Conservation (phyloP, 495 filamentous ascomycete genomes). For the Xylaria bambusicola region DNA sequence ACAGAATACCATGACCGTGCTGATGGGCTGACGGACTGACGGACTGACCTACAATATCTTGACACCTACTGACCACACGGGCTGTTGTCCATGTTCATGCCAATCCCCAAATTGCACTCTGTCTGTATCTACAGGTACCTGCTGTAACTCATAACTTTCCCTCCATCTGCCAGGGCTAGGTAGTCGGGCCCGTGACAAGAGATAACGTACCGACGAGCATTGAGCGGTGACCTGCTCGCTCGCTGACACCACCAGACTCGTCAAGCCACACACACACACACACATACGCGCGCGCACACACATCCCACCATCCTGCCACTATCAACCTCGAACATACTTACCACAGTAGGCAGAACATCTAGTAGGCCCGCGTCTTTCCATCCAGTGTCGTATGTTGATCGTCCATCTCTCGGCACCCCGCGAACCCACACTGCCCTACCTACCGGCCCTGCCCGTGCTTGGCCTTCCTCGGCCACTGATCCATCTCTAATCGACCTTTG, state of each 20-base stretch:
- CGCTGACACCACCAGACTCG: not conserved
- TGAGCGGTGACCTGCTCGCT: constrained; percentile 5
- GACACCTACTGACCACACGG: no score
- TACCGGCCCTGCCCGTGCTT: constrained; percentile 3
- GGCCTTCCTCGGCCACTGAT: not conserved
- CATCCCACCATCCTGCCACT: not conserved
- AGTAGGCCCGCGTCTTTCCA: not conserved
- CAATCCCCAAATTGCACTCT: no score
- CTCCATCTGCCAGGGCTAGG: no score
- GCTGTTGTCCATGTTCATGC: no score
- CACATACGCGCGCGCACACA: no score
- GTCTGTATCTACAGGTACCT: no score
- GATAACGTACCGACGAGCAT: not conserved
- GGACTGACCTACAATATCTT: not conserved
- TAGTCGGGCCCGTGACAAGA: no score
- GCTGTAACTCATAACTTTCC: no score
- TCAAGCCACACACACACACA: constrained; percentile 18
- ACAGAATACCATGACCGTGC: not conserved
- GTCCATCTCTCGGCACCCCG: not conserved
- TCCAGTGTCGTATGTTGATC: constrained; percentile 12
- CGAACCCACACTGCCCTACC: constrained; percentile 9
- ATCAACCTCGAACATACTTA: not conserved
- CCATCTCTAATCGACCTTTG: not conserved
- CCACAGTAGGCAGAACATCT: no score
- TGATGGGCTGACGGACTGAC: not conserved